These are phyloP conservation scores for Blastosporella zonata DNA, from an alignment of 1,284 basidiomycete genomes.

Conservation along the genomic window DNA sequence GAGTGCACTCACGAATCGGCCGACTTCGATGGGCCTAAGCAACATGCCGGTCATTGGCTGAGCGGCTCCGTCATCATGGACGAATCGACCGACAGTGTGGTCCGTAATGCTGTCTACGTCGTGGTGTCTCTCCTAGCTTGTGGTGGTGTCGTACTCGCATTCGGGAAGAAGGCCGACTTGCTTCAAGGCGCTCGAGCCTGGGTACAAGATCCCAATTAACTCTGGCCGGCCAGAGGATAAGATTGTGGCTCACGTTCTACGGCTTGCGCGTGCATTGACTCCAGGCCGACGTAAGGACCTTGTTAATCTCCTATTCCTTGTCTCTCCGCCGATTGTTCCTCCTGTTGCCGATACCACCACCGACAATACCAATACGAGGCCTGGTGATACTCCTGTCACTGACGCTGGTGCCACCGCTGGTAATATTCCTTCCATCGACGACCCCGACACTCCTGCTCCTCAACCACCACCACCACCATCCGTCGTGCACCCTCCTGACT, in stretches of 20 bases:
- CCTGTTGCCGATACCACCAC: background rate
- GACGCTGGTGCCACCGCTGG: too few relatives aligned
- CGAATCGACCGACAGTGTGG: background rate
- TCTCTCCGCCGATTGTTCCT: background rate
- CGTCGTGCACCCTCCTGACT: too few relatives aligned
- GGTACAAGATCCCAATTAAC: background rate
- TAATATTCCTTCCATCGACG: too few relatives aligned
- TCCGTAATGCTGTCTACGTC: background rate
- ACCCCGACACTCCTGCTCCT: background rate
- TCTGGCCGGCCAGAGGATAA: background rate
- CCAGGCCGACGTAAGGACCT: background rate
- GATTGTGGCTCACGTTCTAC: background rate
- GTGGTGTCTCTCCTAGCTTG: background rate
- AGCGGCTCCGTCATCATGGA: background rate
- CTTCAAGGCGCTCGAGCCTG: conserved; percentile 2
- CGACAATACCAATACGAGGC: too few relatives aligned
- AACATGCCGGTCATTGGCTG: background rate
- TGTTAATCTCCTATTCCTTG: background rate
- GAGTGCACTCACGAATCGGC: background rate
- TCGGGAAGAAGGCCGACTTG: background rate
- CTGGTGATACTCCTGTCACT: too few relatives aligned
- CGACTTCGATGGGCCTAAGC: background rate
- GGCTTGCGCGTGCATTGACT: conserved; percentile 1
- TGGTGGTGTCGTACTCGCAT: background rate
- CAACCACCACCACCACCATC: background rate